A percentile compares a stretch with the other conserved stretches of the same genome.
Conservation (phyloP, 352 stramenopile genomes). For the Peronospora belbahrii region DNA sequence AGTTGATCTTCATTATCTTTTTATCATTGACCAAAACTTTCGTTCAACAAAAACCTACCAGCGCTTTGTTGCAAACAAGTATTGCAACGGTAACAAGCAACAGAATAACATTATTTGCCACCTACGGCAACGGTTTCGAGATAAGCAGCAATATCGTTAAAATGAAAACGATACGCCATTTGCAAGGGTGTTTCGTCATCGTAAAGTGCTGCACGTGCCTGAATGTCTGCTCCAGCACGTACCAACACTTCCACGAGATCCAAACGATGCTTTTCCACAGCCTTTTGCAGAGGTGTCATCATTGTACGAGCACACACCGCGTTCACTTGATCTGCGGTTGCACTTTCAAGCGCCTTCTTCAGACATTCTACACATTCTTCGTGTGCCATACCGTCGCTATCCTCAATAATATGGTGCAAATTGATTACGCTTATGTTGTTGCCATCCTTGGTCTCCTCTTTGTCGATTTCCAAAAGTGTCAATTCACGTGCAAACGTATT, state of each 20-base stretch:
- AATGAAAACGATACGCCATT: conserved; percentile 49
- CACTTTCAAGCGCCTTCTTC: conserved; percentile 12
- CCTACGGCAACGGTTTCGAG: conserved; percentile 13
- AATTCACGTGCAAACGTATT: conserved; percentile 36
- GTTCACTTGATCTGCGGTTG: conserved; percentile 23
- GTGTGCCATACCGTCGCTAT: conserved; percentile 14
- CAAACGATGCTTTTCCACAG: conserved; percentile 48
- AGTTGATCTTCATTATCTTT: background rate
- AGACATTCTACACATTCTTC: conserved; percentile 5
- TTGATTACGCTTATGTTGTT: conserved; percentile 11
- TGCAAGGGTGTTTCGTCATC: conserved; percentile 55
- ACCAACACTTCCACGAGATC: conserved; percentile 44
- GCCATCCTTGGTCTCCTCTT: conserved; percentile 3
- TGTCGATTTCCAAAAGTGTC: conserved; percentile 20
- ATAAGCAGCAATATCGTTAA: conserved; percentile 32
- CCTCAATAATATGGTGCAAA: conserved; percentile 39
- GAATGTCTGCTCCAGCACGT: conserved; percentile 30
- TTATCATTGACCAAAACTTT: background rate
- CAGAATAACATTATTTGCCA: conserved; percentile 4
- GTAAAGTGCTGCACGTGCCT: conserved; percentile 39
- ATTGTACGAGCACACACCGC: conserved; percentile 41
- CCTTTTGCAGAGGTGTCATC: conserved; percentile 63
- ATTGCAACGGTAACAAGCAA: no score
- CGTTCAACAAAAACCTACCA: background rate
- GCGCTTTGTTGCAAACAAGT: background rate